phyloP scores from a whole-genome alignment of 225 moss, liverwort and hornwort genomes.

The Physcomitrium patens region DNA sequence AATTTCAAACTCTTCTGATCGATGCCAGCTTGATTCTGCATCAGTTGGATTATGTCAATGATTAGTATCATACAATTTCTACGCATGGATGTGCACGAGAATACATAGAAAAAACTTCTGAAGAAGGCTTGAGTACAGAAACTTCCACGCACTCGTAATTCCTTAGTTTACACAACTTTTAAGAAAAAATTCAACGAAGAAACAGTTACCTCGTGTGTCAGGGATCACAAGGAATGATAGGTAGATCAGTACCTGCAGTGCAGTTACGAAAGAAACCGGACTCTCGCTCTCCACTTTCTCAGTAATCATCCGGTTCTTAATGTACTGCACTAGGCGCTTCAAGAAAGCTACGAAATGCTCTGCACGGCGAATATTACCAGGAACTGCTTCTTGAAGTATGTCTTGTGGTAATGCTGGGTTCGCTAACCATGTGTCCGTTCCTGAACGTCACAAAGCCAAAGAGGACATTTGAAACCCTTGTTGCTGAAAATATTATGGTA shows the following conservation, averaged over 20 bases:
- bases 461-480: slow-evolving; percentile 6
- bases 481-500: too few species aligned
- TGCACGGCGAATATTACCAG: slow-evolving; percentile 97
- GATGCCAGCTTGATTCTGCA: slow-evolving; percentile 77
- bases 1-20: slow-evolving; percentile 94
- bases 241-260: slow-evolving; percentile 54
- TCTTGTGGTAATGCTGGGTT: slow-evolving; percentile 93
- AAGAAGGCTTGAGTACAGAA: slow-evolving; percentile 1
- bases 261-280: slow-evolving; percentile 89
- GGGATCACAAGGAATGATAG: neutral
- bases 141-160: slow-evolving; percentile 2
- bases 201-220: too few species aligned
- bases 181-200: neutral
- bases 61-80: neutral
- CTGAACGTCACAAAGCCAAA: slow-evolving; percentile 51
- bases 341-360: slow-evolving; percentile 97
- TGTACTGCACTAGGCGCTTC: slow-evolving; percentile 90
- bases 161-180: slow-evolving; percentile 11
- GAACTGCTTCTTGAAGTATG: slow-evolving; percentile 92
- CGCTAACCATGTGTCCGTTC: slow-evolving; percentile 89
- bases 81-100: slow-evolving; percentile 13
- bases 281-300: slow-evolving; percentile 99
- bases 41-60: slow-evolving; percentile 18
- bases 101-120: neutral
- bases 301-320: slow-evolving; percentile 75